These are phyloP conservation scores for Ophiostoma himal-ulmi DNA, from an alignment of 2,329 filamentous ascomycete genomes.

Conservation along the genomic window DNA sequence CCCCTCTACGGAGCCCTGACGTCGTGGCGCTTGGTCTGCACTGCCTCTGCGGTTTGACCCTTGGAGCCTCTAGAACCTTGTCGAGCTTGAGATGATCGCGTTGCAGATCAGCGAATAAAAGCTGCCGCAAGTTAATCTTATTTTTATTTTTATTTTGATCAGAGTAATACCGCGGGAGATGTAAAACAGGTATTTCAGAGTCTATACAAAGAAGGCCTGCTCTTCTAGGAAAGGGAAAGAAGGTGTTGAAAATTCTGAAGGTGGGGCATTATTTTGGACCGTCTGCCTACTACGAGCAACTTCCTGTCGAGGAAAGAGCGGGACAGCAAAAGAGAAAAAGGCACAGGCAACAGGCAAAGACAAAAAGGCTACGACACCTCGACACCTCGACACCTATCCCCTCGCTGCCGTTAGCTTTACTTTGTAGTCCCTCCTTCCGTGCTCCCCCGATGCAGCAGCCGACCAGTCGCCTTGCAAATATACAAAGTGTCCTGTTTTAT, in stretches of 20 bases:
- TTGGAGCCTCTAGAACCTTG: background rate
- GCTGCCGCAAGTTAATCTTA: background rate
- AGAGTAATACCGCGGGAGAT: background rate
- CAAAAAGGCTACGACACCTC: too few species aligned
- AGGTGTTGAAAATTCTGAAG: conserved; percentile 20
- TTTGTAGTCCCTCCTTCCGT: background rate
- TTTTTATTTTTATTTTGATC: background rate
- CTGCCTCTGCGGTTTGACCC: background rate
- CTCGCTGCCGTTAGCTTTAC: background rate
- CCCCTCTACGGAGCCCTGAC: background rate
- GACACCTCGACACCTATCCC: too few species aligned
- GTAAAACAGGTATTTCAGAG: background rate
- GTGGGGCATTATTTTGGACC: conserved; percentile 16
- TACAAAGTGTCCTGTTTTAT: conserved; percentile 4
- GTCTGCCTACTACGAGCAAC: background rate
- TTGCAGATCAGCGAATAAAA: background rate
- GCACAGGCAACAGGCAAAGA: background rate
- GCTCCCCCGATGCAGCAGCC: conserved; percentile 1
- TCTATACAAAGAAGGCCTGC: background rate
- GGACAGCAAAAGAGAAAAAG: background rate
- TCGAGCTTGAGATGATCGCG: background rate
- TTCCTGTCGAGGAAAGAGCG: background rate
- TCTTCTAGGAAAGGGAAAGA: background rate
- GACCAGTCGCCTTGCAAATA: background rate
- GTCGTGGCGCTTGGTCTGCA: conserved; percentile 1